Base-by-base conservation (phyloP, 2,329 filamentous ascomycete species). In the Calycina herbarum region DNA sequence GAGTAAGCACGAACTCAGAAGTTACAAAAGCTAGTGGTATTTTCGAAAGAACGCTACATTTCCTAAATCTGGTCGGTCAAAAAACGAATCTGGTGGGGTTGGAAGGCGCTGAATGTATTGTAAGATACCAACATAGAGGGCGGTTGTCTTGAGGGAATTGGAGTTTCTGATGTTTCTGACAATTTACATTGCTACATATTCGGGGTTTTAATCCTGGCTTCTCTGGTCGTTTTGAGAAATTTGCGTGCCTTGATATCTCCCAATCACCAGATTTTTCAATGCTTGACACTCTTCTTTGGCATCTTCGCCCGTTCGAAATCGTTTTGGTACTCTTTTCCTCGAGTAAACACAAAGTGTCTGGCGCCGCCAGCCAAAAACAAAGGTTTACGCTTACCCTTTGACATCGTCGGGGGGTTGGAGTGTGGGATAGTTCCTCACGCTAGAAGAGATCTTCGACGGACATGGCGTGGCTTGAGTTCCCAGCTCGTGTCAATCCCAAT, bases 41-140 rank as follows among this genome's bases (percentile, higher is more conserved):
- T 24, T 24, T 4, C 45, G 20, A 51, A 24, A 51, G n/a, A 24
- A 24, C 45, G 45, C n/a, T 27, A 11, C n/a, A 51, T 51, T 51
- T 51, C n/a, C 11, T 51, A 51, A 10, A 51, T 51, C n/a, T 10
- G 20, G 45, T 20, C 45, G 45, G 27, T 24, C n/a, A 11, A 51
- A 33, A 51, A 11, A 7, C 11, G 3, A 51, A 51, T 51, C 20
- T 51, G 45, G 45, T 51, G n/a, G 45, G 45, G 45, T 11, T 5
- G 45, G 10, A 20, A 8, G 45, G 45, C 45, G 45, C 45, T 51
- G 45, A 51, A 51, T 24, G n/a, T 51, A 4, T 27, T 51, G 2
- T 24, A 51, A 51, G 20, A 51, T 51, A 51, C 45, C 45, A 27
- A 51, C 20, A 51, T 51, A 51, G 45, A 51, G 20, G 45, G n/a